Base-by-base conservation (phyloP, 2,329 filamentous ascomycete species). In the Diatrype stigma region DNA sequence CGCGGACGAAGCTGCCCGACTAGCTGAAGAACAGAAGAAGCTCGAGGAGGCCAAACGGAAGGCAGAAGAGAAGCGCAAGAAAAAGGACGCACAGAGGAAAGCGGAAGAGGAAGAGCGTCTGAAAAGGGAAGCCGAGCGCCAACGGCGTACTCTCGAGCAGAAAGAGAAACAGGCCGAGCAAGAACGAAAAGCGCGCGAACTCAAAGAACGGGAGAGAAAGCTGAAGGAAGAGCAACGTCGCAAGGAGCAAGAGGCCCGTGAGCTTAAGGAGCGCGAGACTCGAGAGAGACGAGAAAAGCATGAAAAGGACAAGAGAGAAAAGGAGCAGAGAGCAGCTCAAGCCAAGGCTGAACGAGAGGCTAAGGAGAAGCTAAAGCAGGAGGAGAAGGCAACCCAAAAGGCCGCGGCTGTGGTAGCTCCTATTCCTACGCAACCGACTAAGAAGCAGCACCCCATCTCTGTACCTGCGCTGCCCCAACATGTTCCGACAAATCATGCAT, bases 61-160 rank as follows among this genome's bases (percentile, higher is more conserved):
- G 71, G 86, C 86, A 42, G 94, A 99, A 65, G 93, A 97, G 72
- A 93, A 92, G 69, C 84, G 90, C 45, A 90, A 85, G 74, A 96
- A 95, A 73, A 90, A 87, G 63, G 94, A 99, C 65, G 88, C 89
- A 3, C 90, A 95, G 69, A 90, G 86, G 68, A 95, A 89, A 69
- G 88, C 89, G 26, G 90, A 90, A 57, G 94, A 97, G 63, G 93
- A 96, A 63, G 92, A 96, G 61, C 86, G 86, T 47, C 75, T 86
- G 51, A 82, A 85, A 50, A 96, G 91, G 68, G 93, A 97, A 66
- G 86, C 87, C 3, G 93, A 97, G 62, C 89, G 87, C 64, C 82
- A 86, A 66, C 86, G 85, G 55, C 84, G 89, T 46, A 75, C 87
- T 50, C 86, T 90, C 63, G 91, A 96, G 64, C 90, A 95, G 67